Base-by-base conservation (phyloP, 106 monocot species). In the Iris macrosiphon region DNA sequence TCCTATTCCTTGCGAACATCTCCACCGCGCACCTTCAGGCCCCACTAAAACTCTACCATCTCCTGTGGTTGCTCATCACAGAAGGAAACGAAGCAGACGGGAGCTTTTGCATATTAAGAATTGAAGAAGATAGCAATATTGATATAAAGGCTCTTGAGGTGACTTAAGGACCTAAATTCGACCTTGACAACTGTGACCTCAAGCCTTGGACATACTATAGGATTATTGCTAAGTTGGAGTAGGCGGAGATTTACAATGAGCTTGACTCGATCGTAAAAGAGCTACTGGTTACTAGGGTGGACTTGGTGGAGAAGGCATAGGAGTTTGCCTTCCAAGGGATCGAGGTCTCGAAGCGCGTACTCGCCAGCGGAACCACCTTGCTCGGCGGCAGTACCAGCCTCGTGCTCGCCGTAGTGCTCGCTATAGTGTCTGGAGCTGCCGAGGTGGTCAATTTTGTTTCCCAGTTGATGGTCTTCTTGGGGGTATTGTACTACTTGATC, bases 401-500 rank as follows among this genome's bases (percentile, higher is more conserved):
- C 51, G 10, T 75, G 41, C 40, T 76, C 31, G 75, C 71, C 0
- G 19, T 85, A 13, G 49, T 33, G 9, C 51, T 76, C 0, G 55
- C 68, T 21, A 52, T 85, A 4, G 33, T 75, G 49, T 80, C 79
- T 4, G 85, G 85, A 35, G 85, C 85, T 0, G 85, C 80, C 0
- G 79, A 73, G 31, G 71, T 85, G 22, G 7, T 85, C 14, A 80
- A 85, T 60, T 84, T 84, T 18, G 41, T 84, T 21, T 84, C 84
- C 0, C 74, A 84, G 31, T 42, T 79, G 48, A 84, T 52, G 72
- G 79, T 85, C 0, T 85, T 85, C 60, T 61, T 85, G 15, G 79
- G 79, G 85, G 67, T 85, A 22, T 55, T 85, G 56, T 85, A 75
- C 52, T 85, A 80, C 20, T 52, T 85, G 35, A 85, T 80, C 59